phyloP scores from a whole-genome alignment of 1,284 basidiomycete species.

The Sporisorium iseilematis-ciliati region DNA sequence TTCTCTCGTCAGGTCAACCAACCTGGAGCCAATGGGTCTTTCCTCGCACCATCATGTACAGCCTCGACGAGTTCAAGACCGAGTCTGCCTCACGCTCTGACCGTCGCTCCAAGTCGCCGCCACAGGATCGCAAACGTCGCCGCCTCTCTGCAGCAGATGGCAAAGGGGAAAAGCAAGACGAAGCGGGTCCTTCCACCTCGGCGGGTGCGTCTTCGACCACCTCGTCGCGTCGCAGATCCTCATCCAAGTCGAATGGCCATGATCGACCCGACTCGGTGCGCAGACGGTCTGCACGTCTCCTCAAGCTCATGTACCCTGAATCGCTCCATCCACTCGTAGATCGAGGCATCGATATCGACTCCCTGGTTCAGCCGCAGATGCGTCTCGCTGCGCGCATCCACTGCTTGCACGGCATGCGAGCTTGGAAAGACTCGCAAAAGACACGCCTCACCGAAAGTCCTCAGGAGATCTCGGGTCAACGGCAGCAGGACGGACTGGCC shows the following conservation, averaged over 20 bases:
- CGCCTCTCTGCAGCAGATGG: slow-evolving; percentile 18
- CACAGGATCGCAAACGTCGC: slow-evolving; percentile 30
- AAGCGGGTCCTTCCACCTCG: not conserved
- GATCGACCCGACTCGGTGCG: slow-evolving; percentile 33
- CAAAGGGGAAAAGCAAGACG: not conserved
- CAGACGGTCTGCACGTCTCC: slow-evolving; percentile 35
- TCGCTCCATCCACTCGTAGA: slow-evolving; percentile 35
- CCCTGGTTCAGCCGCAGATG: slow-evolving; percentile 26
- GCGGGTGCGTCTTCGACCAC: not conserved
- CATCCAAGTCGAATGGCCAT: slow-evolving; percentile 9
- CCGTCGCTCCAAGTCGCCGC: slow-evolving; percentile 5
- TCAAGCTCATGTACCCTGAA: slow-evolving; percentile 43
- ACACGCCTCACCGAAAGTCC: slow-evolving; percentile 39
- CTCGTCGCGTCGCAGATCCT: slow-evolving; percentile 19
- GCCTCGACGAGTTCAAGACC: slow-evolving; percentile 28
- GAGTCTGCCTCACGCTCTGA: not conserved
- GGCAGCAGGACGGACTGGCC: slow-evolving; percentile 23
- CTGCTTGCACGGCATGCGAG: slow-evolving; percentile 47
- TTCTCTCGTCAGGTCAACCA: slow-evolving; percentile 25
- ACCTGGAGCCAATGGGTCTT: slow-evolving; percentile 48
- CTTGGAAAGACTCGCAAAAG: slow-evolving; percentile 48
- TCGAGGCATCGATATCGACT: slow-evolving; percentile 35
- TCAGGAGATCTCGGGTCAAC: slow-evolving; percentile 39
- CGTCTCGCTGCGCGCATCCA: slow-evolving; percentile 44
- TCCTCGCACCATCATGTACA: slow-evolving; percentile 33